Base-by-base conservation (phyloP, 345 rosid genomes). In the Excoecaria agallocha region DNA sequence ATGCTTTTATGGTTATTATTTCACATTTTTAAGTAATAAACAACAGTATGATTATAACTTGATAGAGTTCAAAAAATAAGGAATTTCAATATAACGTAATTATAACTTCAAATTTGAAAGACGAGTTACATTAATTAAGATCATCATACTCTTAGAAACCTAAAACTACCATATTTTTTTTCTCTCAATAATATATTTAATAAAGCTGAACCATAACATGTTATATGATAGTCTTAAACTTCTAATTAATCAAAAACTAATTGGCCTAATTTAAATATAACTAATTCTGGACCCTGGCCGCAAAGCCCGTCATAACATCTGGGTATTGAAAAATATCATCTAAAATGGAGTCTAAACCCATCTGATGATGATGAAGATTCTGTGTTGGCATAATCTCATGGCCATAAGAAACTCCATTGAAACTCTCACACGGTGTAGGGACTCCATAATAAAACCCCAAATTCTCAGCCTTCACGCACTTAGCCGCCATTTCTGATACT, bases 301-400 rank as follows among this genome's bases (percentile, higher is more conserved):
- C 81, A 43, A 72, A 79, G 22, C 79, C 74, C 66, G 62, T 70
- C 79, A 73, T 37, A 9, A 79, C 49, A 60, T 87, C 86, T 37
- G 80, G 85, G 77, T 82, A 72, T 56, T 79, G 86, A 65, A 74
- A 79, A 63, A 76, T 66, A 69, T 87, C 87, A 66, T 79, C 86
- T 48, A 80, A 38, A 12, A 71, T 61, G 22, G 76, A 76, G 13
- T 79, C 85, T 7, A 73, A 38, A 65, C 78, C 69, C 66, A 79
- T 55, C 49, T 70, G 86, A 66, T 64, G 61, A 55, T 78, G 65
- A 17, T 68, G 45, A 68, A 25, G 56, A 25, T 49, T 68, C 57
- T 76, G 13, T 30, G 19, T 46, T 64, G 77, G 72, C 70, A 68
- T 0, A 60, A 72, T 10, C 8, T 57, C 71, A 11, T 51, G 57